Conservation (phyloP, 805 yeast genomes). For the Kodamaea sagamina region DNA sequence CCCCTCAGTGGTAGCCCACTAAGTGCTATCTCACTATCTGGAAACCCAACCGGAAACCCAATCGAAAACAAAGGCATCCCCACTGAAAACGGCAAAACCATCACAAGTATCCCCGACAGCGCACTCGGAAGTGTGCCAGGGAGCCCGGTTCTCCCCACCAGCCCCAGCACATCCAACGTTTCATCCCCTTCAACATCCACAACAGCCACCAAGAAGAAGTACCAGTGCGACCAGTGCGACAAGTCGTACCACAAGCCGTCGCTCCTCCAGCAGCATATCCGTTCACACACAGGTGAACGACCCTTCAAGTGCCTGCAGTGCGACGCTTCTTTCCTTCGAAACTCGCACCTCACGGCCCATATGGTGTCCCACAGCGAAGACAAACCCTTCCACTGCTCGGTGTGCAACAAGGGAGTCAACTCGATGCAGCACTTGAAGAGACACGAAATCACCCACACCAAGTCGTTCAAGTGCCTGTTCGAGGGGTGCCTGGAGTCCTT, state of each 20-base stretch:
- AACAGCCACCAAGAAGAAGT: conserved; percentile 43
- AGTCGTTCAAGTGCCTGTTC: conserved; percentile 58
- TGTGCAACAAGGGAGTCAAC: conserved; percentile 81
- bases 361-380: conserved; percentile 57
- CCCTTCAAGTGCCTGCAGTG: conserved; percentile 74
- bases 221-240: conserved; percentile 63
- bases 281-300: conserved; percentile 77
- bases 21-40: too few relatives aligned
- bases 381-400: conserved; percentile 71
- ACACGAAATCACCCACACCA: conserved; percentile 80
- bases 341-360: conserved; percentile 82
- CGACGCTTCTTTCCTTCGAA: conserved; percentile 64
- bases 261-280: conserved; percentile 74
- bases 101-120: not conserved
- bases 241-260: conserved; percentile 84
- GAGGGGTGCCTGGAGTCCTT: conserved; percentile 69
- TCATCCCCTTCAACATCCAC: conserved; percentile 7
- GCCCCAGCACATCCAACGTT: conserved; percentile 1
- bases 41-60: too few relatives aligned
- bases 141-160: conserved; percentile 2
- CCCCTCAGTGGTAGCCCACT: too few relatives aligned
- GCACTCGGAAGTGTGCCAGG: conserved; percentile 2
- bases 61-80: too few relatives aligned
- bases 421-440: conserved; percentile 78
- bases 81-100: not conserved